These are phyloP conservation scores for Cyberlindnera mrakii DNA, from an alignment of 805 yeast species.

Conservation along the genomic window DNA sequence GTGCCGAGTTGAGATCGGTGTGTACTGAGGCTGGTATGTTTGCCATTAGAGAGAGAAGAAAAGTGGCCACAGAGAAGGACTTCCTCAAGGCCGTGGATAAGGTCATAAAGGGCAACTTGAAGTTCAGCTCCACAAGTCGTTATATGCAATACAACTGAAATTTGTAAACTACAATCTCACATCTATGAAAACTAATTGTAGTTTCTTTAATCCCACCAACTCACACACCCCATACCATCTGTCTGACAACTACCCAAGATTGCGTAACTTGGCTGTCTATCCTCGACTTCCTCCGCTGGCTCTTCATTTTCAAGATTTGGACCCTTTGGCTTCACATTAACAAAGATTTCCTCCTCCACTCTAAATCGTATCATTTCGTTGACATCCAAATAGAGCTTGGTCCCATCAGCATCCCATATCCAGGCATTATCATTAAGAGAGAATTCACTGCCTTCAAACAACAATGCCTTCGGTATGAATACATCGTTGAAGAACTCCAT, in stretches of 20 bases:
- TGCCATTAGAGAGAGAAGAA: constrained; percentile 96
- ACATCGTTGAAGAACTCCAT: constrained; percentile 90
- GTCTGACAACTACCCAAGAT: constrained; percentile 86
- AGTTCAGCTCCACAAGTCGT: constrained; percentile 93
- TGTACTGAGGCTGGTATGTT: constrained; percentile 99
- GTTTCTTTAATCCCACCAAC: constrained; percentile 81
- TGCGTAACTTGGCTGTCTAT: constrained; percentile 69
- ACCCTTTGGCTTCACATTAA: constrained; percentile 73
- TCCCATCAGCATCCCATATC: constrained; percentile 82
- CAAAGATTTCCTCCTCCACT: constrained; percentile 83
- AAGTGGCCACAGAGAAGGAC: constrained; percentile 97
- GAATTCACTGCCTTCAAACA: constrained; percentile 73
- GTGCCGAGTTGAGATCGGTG: constrained; percentile 97
- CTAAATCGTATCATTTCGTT: constrained; percentile 90
- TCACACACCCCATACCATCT: constrained; percentile 93
- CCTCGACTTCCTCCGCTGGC: constrained; percentile 26
- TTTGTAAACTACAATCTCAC: neutral
- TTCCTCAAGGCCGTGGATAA: constrained; percentile 96
- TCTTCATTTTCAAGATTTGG: constrained; percentile 37
- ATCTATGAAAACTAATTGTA: neutral
- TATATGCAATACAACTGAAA: constrained; percentile 93
- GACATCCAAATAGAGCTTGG: constrained; percentile 75
- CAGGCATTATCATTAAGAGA: constrained; percentile 81
- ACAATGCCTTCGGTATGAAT: constrained; percentile 74
- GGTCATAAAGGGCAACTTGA: constrained; percentile 97